phyloP scores from a whole-genome alignment of 805 yeast genomes.

The Starmera pachycereana region DNA sequence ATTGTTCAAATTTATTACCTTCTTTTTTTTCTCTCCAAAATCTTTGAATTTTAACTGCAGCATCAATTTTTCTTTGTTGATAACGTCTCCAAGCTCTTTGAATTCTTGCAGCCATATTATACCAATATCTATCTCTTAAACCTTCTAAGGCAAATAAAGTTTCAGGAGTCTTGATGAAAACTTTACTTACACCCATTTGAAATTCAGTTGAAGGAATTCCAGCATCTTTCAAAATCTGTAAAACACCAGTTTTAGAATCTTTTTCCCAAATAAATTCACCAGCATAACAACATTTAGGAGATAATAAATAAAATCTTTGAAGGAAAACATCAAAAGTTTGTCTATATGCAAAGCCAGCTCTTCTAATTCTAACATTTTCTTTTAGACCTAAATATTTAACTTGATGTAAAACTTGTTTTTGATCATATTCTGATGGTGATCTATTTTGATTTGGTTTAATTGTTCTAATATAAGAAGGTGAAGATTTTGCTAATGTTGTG shows the following conservation, averaged over 20 bases:
- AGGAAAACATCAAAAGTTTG: slow-evolving; percentile 95
- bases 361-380: slow-evolving; percentile 92
- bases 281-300: slow-evolving; percentile 89
- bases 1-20: slow-evolving; percentile 73
- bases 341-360: slow-evolving; percentile 98
- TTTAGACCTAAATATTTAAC: slow-evolving; percentile 91
- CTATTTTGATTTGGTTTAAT: slow-evolving; percentile 94
- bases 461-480: slow-evolving; percentile 94
- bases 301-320: slow-evolving; percentile 82
- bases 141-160: slow-evolving; percentile 91
- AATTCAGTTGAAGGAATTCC: slow-evolving; percentile 72
- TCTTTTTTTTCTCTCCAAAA: slow-evolving; percentile 74
- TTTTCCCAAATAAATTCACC: slow-evolving; percentile 64
- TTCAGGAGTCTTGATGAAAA: slow-evolving; percentile 94
- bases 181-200: slow-evolving; percentile 87
- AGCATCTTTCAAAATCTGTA: slow-evolving; percentile 42
- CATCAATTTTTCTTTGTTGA: slow-evolving; percentile 70
- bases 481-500: slow-evolving; percentile 80
- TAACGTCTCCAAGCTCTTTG: slow-evolving; percentile 95
- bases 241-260: slow-evolving; percentile 42
- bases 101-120: slow-evolving; percentile 93
- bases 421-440: slow-evolving; percentile 83
- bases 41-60: slow-evolving; percentile 73
- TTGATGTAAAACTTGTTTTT: slow-evolving; percentile 86
- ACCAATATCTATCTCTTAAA: slow-evolving; percentile 96